These are phyloP conservation scores for Chondrus crispus DNA, from an alignment of 23 red algal genomes.

Conservation along the genomic window DNA sequence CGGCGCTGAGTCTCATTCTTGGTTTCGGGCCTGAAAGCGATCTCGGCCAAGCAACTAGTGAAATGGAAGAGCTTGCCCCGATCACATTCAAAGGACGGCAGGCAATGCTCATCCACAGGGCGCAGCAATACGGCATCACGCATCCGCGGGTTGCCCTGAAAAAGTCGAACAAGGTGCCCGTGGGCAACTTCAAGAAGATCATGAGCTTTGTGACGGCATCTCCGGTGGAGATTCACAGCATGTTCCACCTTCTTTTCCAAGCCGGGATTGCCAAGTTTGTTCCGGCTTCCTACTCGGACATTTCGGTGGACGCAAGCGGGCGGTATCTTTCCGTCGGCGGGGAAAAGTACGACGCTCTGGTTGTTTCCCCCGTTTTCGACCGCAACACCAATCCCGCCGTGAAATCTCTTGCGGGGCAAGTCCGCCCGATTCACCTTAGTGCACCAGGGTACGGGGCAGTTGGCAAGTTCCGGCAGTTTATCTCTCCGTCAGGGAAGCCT, in stretches of 20 bases:
- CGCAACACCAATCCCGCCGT: neutral
- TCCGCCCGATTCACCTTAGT: neutral
- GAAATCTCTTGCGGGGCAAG: conserved; percentile 3
- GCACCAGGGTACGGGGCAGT: neutral
- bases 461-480: conserved; percentile 18
- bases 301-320: too few relatives aligned
- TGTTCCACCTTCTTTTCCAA: conserved; percentile 28
- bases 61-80: conserved; percentile 4
- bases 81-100: conserved; percentile 15
- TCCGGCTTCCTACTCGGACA: neutral
- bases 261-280: conserved; percentile 30
- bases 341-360: neutral
- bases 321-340: too few relatives aligned
- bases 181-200: neutral
- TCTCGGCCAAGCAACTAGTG: neutral
- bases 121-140: neutral
- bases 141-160: neutral
- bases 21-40: conserved; percentile 29
- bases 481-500: neutral
- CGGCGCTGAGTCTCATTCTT: conserved; percentile 33
- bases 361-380: conserved; percentile 23
- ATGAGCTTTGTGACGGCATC: conserved; percentile 34
- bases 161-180: neutral
- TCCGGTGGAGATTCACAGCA: conserved; percentile 44
- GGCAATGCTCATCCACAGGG: conserved; percentile 8